Percentiles rank a stretch among this genome's conserved stretches.
phyloP scores from a whole-genome alignment of 2,329 filamentous ascomycete genomes.

The Clonostachys rosea region DNA sequence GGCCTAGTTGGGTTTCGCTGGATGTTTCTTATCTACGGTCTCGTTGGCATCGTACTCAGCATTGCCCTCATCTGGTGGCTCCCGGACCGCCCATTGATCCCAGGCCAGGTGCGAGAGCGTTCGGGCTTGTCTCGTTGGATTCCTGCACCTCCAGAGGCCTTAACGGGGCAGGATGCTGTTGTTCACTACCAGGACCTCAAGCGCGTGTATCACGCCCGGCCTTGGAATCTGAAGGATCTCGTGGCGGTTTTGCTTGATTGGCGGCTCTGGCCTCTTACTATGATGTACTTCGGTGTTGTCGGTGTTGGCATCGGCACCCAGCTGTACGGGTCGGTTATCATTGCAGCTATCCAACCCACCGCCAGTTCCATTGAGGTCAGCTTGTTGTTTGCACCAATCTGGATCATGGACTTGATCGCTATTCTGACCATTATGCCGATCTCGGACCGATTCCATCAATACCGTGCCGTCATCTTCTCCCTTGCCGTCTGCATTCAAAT shows the following conservation, averaged over 20 bases:
- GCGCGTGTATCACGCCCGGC: constrained; percentile 70
- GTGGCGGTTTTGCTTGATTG: constrained; percentile 72
- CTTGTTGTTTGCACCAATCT: constrained; percentile 84
- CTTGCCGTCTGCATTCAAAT: constrained; percentile 75
- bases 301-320: constrained; percentile 89
- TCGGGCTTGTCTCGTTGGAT: constrained; percentile 58
- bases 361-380: constrained; percentile 74
- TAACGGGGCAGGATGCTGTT: constrained; percentile 71
- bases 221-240: constrained; percentile 72
- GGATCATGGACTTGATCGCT: constrained; percentile 87
- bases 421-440: constrained; percentile 83
- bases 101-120: constrained; percentile 54
- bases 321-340: constrained; percentile 83
- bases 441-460: constrained; percentile 79
- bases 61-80: constrained; percentile 82
- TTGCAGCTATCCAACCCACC: constrained; percentile 68
- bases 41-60: constrained; percentile 69
- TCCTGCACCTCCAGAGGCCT: constrained; percentile 63
- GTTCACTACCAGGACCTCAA: constrained; percentile 81
- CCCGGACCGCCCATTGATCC: constrained; percentile 73
- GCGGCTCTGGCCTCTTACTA: constrained; percentile 77
- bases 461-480: constrained; percentile 78
- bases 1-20: constrained; percentile 81
- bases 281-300: constrained; percentile 96
- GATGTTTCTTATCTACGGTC: constrained; percentile 89